Evolutionary conservation across 2,329 filamentous ascomycete genomes (phyloP).

Genomic region (Tolypocladium sp.): DNA sequence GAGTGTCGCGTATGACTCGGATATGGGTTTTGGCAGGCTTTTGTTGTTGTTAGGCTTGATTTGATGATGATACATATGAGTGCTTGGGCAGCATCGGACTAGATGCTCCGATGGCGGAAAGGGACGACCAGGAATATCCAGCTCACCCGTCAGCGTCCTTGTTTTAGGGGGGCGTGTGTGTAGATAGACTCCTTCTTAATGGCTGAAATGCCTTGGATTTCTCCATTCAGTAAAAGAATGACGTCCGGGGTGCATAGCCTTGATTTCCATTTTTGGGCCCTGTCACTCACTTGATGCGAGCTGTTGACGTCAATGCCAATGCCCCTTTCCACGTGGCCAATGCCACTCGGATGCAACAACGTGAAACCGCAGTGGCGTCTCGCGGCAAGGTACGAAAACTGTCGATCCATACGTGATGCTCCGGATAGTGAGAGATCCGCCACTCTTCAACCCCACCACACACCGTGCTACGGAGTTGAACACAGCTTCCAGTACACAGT

Average conservation of each 20-base stretch:
- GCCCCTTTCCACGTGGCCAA: background rate
- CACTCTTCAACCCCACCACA: too few relatives aligned
- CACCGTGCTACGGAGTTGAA: too few relatives aligned
- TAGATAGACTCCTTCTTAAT: background rate
- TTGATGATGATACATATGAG: background rate
- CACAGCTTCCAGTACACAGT: too few relatives aligned
- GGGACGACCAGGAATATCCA: background rate
- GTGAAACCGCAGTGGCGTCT: too few relatives aligned
- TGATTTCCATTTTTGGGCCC: too few relatives aligned
- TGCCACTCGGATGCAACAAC: too few relatives aligned
- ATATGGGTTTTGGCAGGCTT: background rate
- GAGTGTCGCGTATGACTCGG: slow-evolving; percentile 3
- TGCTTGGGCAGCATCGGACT: background rate
- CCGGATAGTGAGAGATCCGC: too few relatives aligned
- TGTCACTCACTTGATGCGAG: too few relatives aligned
- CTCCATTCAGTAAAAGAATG: background rate
- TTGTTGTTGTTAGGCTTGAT: background rate
- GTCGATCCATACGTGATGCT: too few relatives aligned
- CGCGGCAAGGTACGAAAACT: too few relatives aligned
- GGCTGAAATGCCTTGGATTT: background rate
- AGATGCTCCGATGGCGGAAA: background rate
- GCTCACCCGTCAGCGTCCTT: too few relatives aligned
- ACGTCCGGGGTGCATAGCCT: background rate
- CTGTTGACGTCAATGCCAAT: background rate
- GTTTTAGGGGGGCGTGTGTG: background rate